A percentile compares a stretch with the other conserved stretches of the same genome.
Conservation (phyloP, 805 yeast species). For the Yarrowia osloensis region DNA sequence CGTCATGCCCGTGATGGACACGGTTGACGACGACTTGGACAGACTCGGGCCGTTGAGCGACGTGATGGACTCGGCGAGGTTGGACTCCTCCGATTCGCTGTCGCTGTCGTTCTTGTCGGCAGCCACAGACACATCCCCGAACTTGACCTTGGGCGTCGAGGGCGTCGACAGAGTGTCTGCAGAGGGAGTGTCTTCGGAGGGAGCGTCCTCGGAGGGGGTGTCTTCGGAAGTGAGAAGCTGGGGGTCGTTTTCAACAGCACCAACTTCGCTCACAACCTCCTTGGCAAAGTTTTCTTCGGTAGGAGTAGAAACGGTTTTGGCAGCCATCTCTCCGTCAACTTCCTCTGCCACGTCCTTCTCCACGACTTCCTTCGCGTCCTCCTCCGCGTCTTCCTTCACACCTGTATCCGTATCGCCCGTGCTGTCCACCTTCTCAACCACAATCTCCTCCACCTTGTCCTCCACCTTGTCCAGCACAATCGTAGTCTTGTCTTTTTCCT, state of each 20-base stretch:
- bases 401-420: background rate
- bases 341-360: background rate
- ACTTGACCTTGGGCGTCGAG: slow-evolving; percentile 3
- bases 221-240: too few relatives aligned
- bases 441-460: background rate
- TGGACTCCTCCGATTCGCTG: slow-evolving; percentile 7
- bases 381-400: background rate
- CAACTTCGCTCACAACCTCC: background rate
- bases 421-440: background rate
- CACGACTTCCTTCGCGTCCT: background rate
- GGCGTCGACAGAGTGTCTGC: background rate
- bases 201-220: too few relatives aligned
- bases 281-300: background rate
- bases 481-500: background rate
- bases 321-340: too few relatives aligned
- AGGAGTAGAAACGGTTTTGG: too few relatives aligned
- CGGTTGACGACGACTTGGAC: background rate
- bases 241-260: background rate
- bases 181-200: background rate
- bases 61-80: slow-evolving; percentile 9
- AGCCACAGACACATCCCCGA: background rate
- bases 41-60: background rate
- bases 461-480: background rate
- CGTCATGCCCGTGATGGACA: background rate
- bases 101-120: background rate